Base-by-base conservation (phyloP, 176 grass and related monocot genomes). In the Hyparrhenia diplandra region DNA sequence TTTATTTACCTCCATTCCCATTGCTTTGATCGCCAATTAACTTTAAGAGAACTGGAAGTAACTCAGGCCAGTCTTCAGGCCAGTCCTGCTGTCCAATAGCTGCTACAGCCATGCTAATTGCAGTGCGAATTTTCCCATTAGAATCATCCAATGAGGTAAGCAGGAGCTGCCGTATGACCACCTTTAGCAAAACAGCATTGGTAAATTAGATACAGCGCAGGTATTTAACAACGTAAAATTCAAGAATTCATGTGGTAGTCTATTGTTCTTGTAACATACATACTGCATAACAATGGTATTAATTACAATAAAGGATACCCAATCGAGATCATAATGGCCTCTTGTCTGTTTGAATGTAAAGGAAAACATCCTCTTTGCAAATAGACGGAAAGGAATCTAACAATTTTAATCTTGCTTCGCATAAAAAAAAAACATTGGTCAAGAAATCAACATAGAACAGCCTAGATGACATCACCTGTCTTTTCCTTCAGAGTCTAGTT, bases 41-140 rank as follows among this genome's bases (percentile, higher is more conserved):
- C 78, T 87, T 94, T 69, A 98, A 84, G 75, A 98, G 88, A 85
- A 93, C 85, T 13, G 92, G 92, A 69, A 98, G 88, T 67, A 98
- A 87, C 71, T 98, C 95, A 45, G 88, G 92, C 92, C 95, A 98
- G 58, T 91, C 90, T 87, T 98, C 92, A 75, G 90, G 95, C 95
- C 95, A 98, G 68, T 98, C 95, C 69, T 91, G 90, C 67, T 95
- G 95, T 36, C 88, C 90, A 91, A 98, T 95, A 42, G 92, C 85
- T 83, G 90, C 92, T 74, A 95, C 77, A 76, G 90, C 92, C 95
- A 98, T 95, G 74, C 95, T 87, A 64, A 94, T 88, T 75, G 92
- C 95, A 36, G 92, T 98, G 49, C 84, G 95, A 32, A 98, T 98
- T 75, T 98, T 98, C 68, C 92, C 86, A 45, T 98, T 86, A 83